Percentiles rank a stretch among this genome's conserved stretches.
These are phyloP conservation scores for Mycena galopus DNA, from an alignment of 768 basidiomycete species.

Conservation along the genomic window DNA sequence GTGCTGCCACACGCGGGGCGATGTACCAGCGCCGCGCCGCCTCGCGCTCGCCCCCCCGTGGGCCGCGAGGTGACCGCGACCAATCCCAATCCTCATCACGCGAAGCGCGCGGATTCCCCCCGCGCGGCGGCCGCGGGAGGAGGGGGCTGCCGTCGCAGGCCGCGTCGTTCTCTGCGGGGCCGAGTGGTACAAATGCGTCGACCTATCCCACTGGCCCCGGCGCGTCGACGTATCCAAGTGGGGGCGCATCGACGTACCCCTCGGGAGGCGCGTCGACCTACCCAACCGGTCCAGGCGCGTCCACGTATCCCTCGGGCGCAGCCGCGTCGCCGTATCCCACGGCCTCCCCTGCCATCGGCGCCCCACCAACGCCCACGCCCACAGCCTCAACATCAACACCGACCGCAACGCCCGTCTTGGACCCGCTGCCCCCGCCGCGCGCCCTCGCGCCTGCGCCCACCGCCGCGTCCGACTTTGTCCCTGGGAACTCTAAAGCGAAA, in stretches of 20 bases:
- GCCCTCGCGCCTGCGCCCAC: not conserved
- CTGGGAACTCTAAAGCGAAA: no score
- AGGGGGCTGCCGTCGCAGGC: conserved; percentile 29
- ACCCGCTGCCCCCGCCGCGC: conserved; percentile 19
- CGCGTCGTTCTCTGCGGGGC: conserved; percentile 22
- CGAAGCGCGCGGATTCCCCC: not conserved
- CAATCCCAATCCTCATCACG: no score
- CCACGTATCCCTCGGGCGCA: no score
- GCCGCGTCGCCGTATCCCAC: no score
- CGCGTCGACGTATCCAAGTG: not conserved
- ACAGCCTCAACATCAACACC: no score
- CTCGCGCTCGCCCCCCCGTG: conserved; percentile 56
- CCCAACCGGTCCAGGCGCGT: no score
- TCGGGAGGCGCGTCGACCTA: no score
- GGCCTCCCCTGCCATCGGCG: no score
- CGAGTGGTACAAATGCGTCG: not conserved
- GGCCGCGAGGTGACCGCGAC: conserved; percentile 44
- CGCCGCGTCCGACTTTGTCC: no score
- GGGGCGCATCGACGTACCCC: conserved; percentile 24
- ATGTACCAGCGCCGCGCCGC: conserved; percentile 36
- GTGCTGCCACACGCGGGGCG: conserved; percentile 24
- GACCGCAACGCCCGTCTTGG: conserved; percentile 11
- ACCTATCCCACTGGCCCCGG: conserved; percentile 18
- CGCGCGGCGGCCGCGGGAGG: conserved; percentile 25
- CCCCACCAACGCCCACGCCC: conserved; percentile 18